These are phyloP conservation scores for Furcasterigmium furcatum DNA, from an alignment of 2,329 filamentous ascomycete genomes.

Conservation along the genomic window DNA sequence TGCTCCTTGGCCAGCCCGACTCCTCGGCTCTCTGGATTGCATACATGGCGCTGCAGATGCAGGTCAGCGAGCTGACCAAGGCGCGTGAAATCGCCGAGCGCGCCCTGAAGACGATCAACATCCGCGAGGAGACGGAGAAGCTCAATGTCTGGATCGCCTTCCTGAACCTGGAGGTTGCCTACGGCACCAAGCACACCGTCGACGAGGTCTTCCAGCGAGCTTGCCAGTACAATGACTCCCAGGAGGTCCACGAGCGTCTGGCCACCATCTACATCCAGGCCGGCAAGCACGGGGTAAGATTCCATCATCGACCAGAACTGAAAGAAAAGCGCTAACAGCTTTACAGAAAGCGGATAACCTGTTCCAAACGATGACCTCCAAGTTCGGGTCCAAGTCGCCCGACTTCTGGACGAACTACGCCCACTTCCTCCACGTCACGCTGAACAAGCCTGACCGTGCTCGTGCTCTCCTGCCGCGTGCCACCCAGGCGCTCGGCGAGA, in stretches of 20 bases:
- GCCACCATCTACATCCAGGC: slow-evolving; percentile 95
- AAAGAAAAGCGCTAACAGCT: slow-evolving; percentile 3
- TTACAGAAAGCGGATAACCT: slow-evolving; percentile 79
- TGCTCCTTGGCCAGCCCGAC: slow-evolving; percentile 87
- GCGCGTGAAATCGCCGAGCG: slow-evolving; percentile 88
- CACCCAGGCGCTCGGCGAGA: slow-evolving; percentile 72
- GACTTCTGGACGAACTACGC: slow-evolving; percentile 94
- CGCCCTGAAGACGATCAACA: slow-evolving; percentile 86
- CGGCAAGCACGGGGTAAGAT: slow-evolving; percentile 73
- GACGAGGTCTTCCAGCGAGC: slow-evolving; percentile 88
- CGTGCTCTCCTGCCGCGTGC: slow-evolving; percentile 79
- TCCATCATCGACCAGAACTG: rapidly evolving
- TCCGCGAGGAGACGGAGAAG: slow-evolving; percentile 88
- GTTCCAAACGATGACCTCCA: slow-evolving; percentile 84
- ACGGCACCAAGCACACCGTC: slow-evolving; percentile 77
- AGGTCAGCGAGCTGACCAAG: slow-evolving; percentile 83
- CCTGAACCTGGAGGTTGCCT: slow-evolving; percentile 90
- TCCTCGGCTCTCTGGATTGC: slow-evolving; percentile 92
- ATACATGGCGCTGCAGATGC: slow-evolving; percentile 98
- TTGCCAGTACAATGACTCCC: slow-evolving; percentile 88
- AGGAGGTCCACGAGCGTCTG: slow-evolving; percentile 84
- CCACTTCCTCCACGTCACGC: slow-evolving; percentile 79
- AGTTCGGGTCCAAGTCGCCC: slow-evolving; percentile 77
- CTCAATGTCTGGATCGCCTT: slow-evolving; percentile 93
- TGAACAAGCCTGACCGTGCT: slow-evolving; percentile 67